Evolutionary conservation across 163 green algal genomes (phyloP).

Genomic region (Trebouxia gelatinosa): DNA sequence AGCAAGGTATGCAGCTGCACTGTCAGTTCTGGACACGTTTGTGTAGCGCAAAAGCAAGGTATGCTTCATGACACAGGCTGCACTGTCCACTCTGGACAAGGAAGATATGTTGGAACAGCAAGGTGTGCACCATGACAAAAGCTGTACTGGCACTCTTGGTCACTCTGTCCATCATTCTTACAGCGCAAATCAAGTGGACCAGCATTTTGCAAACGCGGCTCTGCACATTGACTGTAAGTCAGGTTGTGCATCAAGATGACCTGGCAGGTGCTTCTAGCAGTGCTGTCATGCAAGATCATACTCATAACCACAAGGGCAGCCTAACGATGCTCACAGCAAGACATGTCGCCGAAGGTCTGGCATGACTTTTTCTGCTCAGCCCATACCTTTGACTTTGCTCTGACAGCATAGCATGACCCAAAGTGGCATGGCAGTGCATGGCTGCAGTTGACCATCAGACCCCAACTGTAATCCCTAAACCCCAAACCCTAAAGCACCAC

Average conservation of each 20-base stretch:
- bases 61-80: constrained; percentile 27
- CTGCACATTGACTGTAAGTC: no score
- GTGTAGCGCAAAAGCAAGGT: constrained; percentile 87
- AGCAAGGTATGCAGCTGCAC: constrained; percentile 38
- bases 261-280: no score
- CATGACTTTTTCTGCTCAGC: no score
- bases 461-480: no score
- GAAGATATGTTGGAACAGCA: constrained; percentile 46
- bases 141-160: neutral
- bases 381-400: no score
- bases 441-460: no score
- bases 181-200: neutral
- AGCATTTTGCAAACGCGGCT: neutral
- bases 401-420: neutral
- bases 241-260: no score
- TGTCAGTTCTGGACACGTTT: constrained; percentile 91
- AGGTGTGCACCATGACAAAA: no score
- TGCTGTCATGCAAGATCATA: no score
- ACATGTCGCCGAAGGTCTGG: no score
- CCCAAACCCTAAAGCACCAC: neutral
- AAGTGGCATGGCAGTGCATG: neutral
- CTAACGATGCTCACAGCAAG: no score
- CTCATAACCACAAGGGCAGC: no score
- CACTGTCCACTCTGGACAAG: constrained; percentile 85
- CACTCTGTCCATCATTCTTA: neutral